phyloP scores from a whole-genome alignment of 768 basidiomycete genomes.

The Amanita exitialis region DNA sequence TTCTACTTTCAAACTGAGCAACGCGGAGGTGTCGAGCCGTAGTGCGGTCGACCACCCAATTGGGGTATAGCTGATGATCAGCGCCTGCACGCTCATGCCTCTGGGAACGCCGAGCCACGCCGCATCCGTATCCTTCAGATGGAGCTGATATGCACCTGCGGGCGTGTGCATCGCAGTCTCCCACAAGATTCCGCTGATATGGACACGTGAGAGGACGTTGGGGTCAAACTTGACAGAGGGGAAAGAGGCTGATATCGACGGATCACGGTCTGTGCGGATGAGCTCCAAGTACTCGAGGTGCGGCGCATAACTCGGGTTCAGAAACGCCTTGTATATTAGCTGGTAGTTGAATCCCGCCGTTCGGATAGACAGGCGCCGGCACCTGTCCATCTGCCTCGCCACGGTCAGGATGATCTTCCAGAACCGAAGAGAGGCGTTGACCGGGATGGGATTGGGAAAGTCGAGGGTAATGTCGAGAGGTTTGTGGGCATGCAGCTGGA shows the following conservation, averaged over 20 bases:
- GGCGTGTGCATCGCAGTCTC: not conserved
- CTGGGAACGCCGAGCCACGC: slow-evolving; percentile 2
- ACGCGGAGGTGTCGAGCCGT: not conserved
- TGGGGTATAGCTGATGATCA: slow-evolving; percentile 1
- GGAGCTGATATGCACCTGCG: not conserved
- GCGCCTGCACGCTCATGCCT: not conserved
- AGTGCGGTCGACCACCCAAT: slow-evolving; percentile 1
- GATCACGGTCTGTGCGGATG: slow-evolving; percentile 5
- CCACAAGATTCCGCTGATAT: not conserved
- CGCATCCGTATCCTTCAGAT: slow-evolving; percentile 2
- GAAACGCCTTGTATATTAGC: slow-evolving; percentile 3
- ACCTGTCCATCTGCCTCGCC: not conserved
- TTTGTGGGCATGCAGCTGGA: not conserved
- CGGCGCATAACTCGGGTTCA: not conserved
- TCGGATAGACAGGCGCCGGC: slow-evolving; percentile 2
- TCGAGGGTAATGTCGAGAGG: slow-evolving; percentile 3
- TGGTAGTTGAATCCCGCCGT: slow-evolving; percentile 3
- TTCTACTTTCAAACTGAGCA: slow-evolving; percentile 3
- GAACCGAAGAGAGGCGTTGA: slow-evolving; percentile 1
- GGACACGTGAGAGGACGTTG: not conserved
- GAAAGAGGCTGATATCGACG: slow-evolving; percentile 2
- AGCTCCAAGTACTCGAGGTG: slow-evolving; percentile 3
- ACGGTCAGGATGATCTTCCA: slow-evolving; percentile 4
- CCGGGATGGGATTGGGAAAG: slow-evolving; percentile 1
- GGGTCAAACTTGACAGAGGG: slow-evolving; percentile 3